Conservation (phyloP, 495 filamentous ascomycete genomes). For the Xanthoparmelia taractica region DNA sequence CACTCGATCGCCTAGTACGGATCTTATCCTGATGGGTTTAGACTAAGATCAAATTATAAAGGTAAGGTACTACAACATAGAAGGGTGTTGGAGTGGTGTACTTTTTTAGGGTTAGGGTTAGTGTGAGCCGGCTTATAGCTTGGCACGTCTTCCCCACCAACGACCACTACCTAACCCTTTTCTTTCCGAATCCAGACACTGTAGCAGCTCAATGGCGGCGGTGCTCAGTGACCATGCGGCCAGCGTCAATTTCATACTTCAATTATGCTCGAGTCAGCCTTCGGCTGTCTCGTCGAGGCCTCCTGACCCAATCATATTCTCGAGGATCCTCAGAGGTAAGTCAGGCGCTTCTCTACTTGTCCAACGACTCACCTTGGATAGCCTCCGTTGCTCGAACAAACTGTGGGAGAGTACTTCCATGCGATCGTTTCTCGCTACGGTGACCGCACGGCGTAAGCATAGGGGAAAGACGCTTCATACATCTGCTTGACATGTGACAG, state of each 20-base stretch:
- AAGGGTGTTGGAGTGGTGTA: too few species aligned
- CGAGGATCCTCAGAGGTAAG: conserved; percentile 40
- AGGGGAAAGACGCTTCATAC: not conserved
- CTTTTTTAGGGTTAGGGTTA: too few species aligned
- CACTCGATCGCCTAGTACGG: too few species aligned
- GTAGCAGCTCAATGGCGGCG: not conserved
- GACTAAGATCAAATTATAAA: too few species aligned
- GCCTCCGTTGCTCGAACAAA: conserved; percentile 63
- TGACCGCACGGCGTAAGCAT: conserved; percentile 62
- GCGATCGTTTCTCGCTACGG: conserved; percentile 62
- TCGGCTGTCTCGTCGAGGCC: conserved; percentile 24
- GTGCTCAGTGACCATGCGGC: conserved; percentile 6
- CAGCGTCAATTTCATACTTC: not conserved
- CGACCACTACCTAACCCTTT: not conserved
- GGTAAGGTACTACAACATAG: too few species aligned
- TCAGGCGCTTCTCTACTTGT: not conserved
- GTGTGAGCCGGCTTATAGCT: too few species aligned
- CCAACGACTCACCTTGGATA: conserved; percentile 4
- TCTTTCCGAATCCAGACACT: not conserved
- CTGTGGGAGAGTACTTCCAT: conserved; percentile 75
- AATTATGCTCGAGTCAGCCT: not conserved
- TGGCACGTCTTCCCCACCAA: too few species aligned
- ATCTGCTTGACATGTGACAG: conserved; percentile 32
- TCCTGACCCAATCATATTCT: conserved; percentile 43
- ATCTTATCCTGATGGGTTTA: too few species aligned